Base-by-base conservation (phyloP, 805 yeast genomes). In the Komagataella ulmi region DNA sequence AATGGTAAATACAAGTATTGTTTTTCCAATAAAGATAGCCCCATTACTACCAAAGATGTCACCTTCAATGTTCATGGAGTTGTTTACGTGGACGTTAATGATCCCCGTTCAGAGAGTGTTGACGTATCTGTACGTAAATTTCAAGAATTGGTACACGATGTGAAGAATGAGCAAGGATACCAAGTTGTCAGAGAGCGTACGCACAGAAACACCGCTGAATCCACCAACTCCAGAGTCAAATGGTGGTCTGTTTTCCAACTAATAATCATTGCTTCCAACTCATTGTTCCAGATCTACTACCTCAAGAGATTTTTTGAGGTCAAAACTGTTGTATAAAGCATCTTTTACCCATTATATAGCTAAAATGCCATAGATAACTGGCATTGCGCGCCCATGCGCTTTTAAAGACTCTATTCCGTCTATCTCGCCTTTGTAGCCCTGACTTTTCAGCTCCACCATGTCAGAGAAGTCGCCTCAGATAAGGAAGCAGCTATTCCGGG, bases 131-230 rank as follows among this genome's bases (percentile, higher is more conserved):
- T 91, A 50, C 80, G 81, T 66, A 78, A 81, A 63, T 74, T 91
- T 61, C 71, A 81, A 57, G 85, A 85, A 56, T 73, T 87, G 58
- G 83, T 95, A 45, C 80, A 80, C 59, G 96, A 88, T 60, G 89
- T 93, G 54, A 85, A 86, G 70, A 91, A 89, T 59, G 99, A 93
- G 70, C 95, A 85, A 62, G 79, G 87, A 60, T 93, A 93, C 69
- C 83, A 93, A 60, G 95, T 90, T 49, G 89, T 91, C 55, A 83
- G 99, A 70, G 99, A 91, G 71, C 85, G 97, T 72, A 86, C 95
- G 14, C 99, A 91, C 68, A 85, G 99, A 79, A 93, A 91, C 71
- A 91, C 99, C 7, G 98, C 99, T 5, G 99, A 91, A 71, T 86
- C 96, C 21, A 91, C 99, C 48, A 91, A 91, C 69, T 84, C 93